Conservation (phyloP, 2,329 filamentous ascomycete genomes). For the Alternaria triticimaculans region DNA sequence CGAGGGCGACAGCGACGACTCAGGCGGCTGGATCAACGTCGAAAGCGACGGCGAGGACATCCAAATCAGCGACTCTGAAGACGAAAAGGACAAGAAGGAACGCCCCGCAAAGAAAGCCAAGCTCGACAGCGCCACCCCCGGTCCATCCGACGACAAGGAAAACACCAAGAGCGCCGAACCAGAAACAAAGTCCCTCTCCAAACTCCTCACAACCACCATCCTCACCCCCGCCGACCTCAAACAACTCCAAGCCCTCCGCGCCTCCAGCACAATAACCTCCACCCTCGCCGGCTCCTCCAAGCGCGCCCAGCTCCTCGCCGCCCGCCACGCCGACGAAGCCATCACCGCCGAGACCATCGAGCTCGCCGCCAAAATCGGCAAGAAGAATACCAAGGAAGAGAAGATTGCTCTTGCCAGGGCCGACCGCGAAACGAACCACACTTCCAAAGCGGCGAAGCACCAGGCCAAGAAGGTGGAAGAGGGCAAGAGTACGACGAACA, state of each 20-base stretch:
- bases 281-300: slow-evolving; percentile 54
- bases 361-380: slow-evolving; percentile 75
- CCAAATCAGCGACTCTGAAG: slow-evolving; percentile 74
- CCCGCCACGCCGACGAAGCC: slow-evolving; percentile 81
- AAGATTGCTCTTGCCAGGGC: slow-evolving; percentile 82
- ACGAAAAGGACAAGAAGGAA: slow-evolving; percentile 62
- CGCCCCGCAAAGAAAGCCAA: slow-evolving; percentile 71
- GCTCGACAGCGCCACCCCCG: slow-evolving; percentile 51
- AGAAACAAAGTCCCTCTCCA: slow-evolving; percentile 54
- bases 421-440: slow-evolving; percentile 83
- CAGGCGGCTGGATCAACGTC: slow-evolving; percentile 93
- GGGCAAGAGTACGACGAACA: slow-evolving; percentile 96
- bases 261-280: slow-evolving; percentile 74
- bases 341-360: slow-evolving; percentile 93
- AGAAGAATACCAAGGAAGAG: slow-evolving; percentile 89
- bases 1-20: slow-evolving; percentile 67
- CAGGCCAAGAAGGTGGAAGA: slow-evolving; percentile 86
- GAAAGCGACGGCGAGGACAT: slow-evolving; percentile 80
- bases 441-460: slow-evolving; percentile 81
- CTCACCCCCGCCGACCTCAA: slow-evolving; percentile 95
- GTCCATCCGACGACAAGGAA: slow-evolving; percentile 50
- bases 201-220: slow-evolving; percentile 89
- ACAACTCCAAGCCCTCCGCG: slow-evolving; percentile 87
- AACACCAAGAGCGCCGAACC: slow-evolving; percentile 44
- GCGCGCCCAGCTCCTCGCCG: slow-evolving; percentile 48